These are phyloP conservation scores for Kalmusia sp. DNA, from an alignment of 2,329 filamentous ascomycete species.

Conservation along the genomic window DNA sequence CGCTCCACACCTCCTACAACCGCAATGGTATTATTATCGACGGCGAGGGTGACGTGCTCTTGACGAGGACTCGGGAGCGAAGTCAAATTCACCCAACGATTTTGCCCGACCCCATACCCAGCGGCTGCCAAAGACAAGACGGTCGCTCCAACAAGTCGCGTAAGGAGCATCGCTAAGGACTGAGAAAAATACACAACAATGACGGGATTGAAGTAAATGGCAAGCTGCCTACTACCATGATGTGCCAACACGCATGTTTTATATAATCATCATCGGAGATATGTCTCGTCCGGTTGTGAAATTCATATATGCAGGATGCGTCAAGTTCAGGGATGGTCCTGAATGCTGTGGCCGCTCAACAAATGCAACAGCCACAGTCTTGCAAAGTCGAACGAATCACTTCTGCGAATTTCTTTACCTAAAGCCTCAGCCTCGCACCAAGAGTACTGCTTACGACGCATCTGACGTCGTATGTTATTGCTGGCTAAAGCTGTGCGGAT, in stretches of 20 bases:
- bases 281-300: no score
- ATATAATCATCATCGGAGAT: no score
- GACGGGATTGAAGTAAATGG: no score
- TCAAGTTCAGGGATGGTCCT: neutral
- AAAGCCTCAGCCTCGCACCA: neutral
- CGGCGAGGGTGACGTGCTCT: conserved; percentile 10
- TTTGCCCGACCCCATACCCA: neutral
- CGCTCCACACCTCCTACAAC: conserved; percentile 10
- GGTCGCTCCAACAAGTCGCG: no score
- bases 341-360: neutral
- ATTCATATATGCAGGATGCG: no score
- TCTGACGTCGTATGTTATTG: neutral
- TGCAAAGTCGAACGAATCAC: neutral
- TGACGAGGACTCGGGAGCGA: conserved; percentile 1
- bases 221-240: no score
- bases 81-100: conserved; percentile 4
- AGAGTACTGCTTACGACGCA: neutral
- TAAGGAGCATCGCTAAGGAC: no score
- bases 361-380: neutral
- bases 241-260: no score
- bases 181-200: no score
- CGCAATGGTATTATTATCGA: conserved; percentile 8
- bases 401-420: neutral
- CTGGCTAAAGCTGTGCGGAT: neutral
- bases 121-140: neutral